A percentile compares a stretch with the other conserved stretches of the same genome.
phyloP scores from a whole-genome alignment of 116 monocot genomes.

The Cymodocea nodosa region DNA sequence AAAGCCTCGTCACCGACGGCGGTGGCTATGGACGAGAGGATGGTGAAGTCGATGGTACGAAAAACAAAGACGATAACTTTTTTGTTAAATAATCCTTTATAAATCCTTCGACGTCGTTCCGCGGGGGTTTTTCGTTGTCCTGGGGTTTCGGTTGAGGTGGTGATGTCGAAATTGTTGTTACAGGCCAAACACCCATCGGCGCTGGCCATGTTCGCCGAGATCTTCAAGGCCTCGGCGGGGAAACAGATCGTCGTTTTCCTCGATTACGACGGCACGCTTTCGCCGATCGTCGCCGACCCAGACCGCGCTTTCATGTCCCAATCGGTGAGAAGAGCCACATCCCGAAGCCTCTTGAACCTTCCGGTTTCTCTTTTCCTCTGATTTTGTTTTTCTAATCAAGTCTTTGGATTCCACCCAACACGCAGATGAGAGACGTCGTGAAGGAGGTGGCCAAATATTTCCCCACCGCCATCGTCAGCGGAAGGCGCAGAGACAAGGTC shows the following conservation, averaged over 20 bases:
- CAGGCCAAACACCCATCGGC: slow-evolving; percentile 54
- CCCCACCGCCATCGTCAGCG: slow-evolving; percentile 85
- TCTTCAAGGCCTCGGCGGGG: slow-evolving; percentile 33
- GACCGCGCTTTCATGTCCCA: slow-evolving; percentile 77
- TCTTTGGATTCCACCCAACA: too few species aligned
- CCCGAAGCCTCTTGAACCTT: background rate
- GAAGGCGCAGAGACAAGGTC: slow-evolving; percentile 73
- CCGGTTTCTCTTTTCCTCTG: background rate
- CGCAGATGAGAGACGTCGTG: slow-evolving; percentile 83
- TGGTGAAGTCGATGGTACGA: slow-evolving; percentile 2
- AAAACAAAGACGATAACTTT: background rate
- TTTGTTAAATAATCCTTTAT: background rate
- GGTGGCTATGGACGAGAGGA: background rate
- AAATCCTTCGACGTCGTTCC: background rate
- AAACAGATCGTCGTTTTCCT: slow-evolving; percentile 89
- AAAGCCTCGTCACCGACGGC: slow-evolving; percentile 29
- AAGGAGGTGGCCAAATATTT: slow-evolving; percentile 53
- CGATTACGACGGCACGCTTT: slow-evolving; percentile 90
- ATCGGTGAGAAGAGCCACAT: slow-evolving; percentile 25
- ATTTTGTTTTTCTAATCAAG: background rate
- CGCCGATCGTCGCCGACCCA: slow-evolving; percentile 89
- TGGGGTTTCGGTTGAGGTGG: background rate
- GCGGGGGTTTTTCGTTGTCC: background rate
- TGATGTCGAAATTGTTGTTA: too few species aligned
- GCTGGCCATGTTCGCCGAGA: slow-evolving; percentile 57